phyloP scores from a whole-genome alignment of 2,329 filamentous ascomycete species.

The Coniochaeta pulveracea region DNA sequence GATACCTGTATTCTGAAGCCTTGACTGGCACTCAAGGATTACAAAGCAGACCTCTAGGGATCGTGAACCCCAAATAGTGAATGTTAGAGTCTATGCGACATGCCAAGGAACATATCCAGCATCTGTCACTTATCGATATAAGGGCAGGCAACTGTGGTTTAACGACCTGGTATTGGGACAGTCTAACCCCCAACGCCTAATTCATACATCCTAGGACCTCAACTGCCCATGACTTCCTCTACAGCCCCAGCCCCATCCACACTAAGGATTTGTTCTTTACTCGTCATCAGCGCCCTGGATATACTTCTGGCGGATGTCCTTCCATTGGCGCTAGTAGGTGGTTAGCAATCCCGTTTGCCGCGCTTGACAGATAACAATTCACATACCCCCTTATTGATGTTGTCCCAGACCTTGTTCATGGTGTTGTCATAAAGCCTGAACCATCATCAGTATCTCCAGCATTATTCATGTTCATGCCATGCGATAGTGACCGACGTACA shows the following conservation, averaged over 20 bases:
- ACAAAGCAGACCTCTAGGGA: too few relatives aligned
- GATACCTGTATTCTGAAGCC: too few relatives aligned
- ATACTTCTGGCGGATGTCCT: conserved; percentile 93
- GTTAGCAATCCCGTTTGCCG: conserved; percentile 2
- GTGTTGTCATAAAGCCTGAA: conserved; percentile 68
- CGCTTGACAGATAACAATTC: neutral
- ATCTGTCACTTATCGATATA: too few relatives aligned
- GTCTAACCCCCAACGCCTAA: neutral
- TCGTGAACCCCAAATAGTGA: too few relatives aligned
- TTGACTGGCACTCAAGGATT: too few relatives aligned
- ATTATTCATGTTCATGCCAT: neutral
- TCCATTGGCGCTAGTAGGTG: conserved; percentile 88
- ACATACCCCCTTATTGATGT: conserved; percentile 83
- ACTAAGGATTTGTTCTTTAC: conserved; percentile 14
- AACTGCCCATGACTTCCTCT: neutral
- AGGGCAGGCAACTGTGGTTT: too few relatives aligned
- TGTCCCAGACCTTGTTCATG: conserved; percentile 85
- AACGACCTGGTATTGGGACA: conserved; percentile 3
- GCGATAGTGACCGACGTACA: conserved; percentile 74
- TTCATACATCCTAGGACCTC: neutral
- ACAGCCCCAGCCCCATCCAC: neutral
- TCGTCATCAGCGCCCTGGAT: conserved; percentile 60
- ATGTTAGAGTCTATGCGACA: too few relatives aligned
- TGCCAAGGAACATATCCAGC: too few relatives aligned
- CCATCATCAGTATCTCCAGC: conserved; percentile 8